Base-by-base conservation (phyloP, 2,329 filamentous ascomycete species). In the Myriangium duriaei region DNA sequence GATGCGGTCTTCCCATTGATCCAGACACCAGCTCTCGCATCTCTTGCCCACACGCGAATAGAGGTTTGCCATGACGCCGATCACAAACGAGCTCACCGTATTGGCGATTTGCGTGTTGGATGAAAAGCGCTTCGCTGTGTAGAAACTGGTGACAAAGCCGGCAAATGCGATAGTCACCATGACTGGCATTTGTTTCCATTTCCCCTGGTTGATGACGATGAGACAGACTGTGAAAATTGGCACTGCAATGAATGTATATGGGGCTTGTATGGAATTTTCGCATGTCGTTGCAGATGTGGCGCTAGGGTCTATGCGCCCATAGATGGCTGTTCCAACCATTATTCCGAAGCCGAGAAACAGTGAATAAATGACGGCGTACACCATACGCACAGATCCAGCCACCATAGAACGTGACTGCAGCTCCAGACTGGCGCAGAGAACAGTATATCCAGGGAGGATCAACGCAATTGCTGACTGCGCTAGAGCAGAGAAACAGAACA, bases 151-250 rank as follows among this genome's bases (percentile, higher is more conserved):
- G 5, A 76, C 64, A 52, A 81, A 91, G 6, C 83, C 84, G 0
- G 74, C 71, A 19, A 85, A 62, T 0, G 82, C 74, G 49, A 92
- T 86, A 42, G 73, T 31, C 3, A 81, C 61, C 81, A 88, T 88
- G 35, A 81, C 68, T 0, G 82, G 81, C 19, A 76, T 72, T 53
- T 88, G 82, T 49, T 74, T 79, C 72, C 73, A 83, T 58, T 85
- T 84, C 42, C 80, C 81, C 47, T 88, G 81, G 57, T 87, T 87
- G 55, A 88, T 79, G 50, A 87, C 68, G 43, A 80, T 79, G 28
- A 88, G 68, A 49, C 78, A 83, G 17, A 84, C 52, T 6, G 82
- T 75, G 55, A 87, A 92, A 5, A 71, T 56, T 0, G 80, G 72
- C 0, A 88, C 84, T 51, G 85, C 86, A 18, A 79, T 62, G 59